Evolutionary conservation across 352 stramenopile species (phyloP).

Genomic region (Globisporangium parvum): DNA sequence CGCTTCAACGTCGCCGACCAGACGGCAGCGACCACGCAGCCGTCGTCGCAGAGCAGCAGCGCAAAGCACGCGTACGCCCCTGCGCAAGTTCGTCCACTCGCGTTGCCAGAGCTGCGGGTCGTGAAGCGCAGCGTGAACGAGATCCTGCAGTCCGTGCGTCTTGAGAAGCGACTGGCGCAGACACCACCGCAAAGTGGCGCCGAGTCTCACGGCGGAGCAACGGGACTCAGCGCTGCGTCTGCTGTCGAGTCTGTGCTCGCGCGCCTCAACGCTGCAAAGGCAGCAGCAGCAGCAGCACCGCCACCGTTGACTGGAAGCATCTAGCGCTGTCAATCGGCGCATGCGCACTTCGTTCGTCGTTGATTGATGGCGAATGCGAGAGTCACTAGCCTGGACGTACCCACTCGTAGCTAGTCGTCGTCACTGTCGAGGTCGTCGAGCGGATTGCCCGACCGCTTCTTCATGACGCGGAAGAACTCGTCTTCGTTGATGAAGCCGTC

Average conservation of each 20-base stretch:
- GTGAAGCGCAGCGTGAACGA: constrained; percentile 73
- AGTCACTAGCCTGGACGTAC: not conserved
- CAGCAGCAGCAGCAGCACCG: not conserved
- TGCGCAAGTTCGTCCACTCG: not conserved
- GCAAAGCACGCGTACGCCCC: not conserved
- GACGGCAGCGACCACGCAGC: not conserved
- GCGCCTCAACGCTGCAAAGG: constrained; percentile 17
- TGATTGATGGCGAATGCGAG: too few relatives aligned
- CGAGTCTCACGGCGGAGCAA: constrained; percentile 4
- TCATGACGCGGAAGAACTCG: constrained; percentile 95
- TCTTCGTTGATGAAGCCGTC: constrained; percentile 94
- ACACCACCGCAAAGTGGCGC: constrained; percentile 14
- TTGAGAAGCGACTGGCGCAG: constrained; percentile 33
- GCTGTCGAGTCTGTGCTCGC: constrained; percentile 24
- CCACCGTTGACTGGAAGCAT: not conserved
- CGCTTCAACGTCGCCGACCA: constrained; percentile 32
- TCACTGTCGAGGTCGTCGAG: constrained; percentile 90
- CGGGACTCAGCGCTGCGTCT: constrained; percentile 6
- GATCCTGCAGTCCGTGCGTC: constrained; percentile 48
- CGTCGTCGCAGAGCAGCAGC: not conserved
- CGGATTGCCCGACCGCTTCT: constrained; percentile 91
- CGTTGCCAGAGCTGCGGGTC: constrained; percentile 15
- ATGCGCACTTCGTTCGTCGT: too few relatives aligned
- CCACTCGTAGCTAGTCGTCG: constrained; percentile 81
- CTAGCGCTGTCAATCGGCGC: not conserved